Evolutionary conservation across 129 eudicot species (phyloP), one percentile per base, ranked within the genome.

Genomic region (Ambrosia trifida): DNA sequence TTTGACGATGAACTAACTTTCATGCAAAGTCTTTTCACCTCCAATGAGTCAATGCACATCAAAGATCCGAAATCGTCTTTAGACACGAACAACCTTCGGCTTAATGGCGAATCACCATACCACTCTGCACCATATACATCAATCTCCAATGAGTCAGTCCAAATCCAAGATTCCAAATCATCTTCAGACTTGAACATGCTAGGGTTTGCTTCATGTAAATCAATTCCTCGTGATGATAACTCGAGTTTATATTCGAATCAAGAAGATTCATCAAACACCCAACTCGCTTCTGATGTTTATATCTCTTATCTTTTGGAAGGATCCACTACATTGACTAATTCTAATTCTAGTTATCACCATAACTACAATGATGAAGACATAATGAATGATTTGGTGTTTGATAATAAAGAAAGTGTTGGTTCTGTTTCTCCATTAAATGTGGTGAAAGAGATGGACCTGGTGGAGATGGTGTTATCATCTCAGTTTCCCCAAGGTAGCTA

Each of bases 1-100:
- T 66, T 75, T 18, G 89, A 84, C 7, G 93, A 87, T 24, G 89
- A 87, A 74, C 66, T 84, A 61, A 75, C 72, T 43, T 87, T 87
- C 80, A 87, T 87, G 81, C 84, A 56, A 66, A 61, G 61, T 68
- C 49, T 84, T 66, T 84, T 84, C 41, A 58, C 66, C 18, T 69
- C 77, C 60, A 32, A 60, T 45, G 77, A 72, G 6, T 63, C 77
- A 11, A 8, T 43, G 24, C 35, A 24, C 7, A 47, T 31, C 11
- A 50, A 50, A 36, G 72, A 77, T 24, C 64, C 57, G 0, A 72
- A 68, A 46, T 19, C 63, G 18, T 46, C 69, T 76, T 58, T 66
- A 18, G 50, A 76, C 53, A 36, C 59, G 16, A 68, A 60, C 13
- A 46, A 59, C 30, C 7, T 35, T 13, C 70, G 49, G 64, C 28